Conservation (phyloP, 176 grass and related monocot genomes). For the Eleusine indica region DNA sequence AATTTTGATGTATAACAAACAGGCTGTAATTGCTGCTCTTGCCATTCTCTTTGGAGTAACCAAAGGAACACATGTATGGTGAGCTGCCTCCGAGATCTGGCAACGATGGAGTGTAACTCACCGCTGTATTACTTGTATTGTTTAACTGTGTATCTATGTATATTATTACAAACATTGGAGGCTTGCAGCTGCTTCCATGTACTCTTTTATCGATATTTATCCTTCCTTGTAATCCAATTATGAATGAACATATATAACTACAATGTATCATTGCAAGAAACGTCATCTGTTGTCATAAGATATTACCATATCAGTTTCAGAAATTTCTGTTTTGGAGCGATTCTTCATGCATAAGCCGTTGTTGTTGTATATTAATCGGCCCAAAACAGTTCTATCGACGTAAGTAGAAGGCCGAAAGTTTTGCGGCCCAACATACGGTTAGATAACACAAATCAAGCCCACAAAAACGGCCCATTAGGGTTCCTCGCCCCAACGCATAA, state of each 20-base stretch:
- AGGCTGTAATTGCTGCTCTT: constrained; percentile 72
- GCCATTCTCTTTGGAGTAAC: constrained; percentile 62
- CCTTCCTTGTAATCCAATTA: not conserved
- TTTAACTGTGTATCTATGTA: constrained; percentile 28
- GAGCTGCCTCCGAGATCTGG: constrained; percentile 32
- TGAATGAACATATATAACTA: not conserved
- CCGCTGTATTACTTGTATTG: constrained; percentile 7
- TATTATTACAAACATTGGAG: not conserved
- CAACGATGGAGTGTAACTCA: not conserved
- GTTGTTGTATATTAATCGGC: not conserved
- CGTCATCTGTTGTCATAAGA: not conserved
- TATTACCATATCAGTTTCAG: not conserved
- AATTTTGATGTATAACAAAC: constrained; percentile 33
- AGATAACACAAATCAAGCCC: not conserved
- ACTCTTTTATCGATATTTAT: constrained; percentile 17
- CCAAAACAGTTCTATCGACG: not conserved
- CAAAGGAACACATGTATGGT: constrained; percentile 51
- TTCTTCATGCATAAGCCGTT: not conserved
- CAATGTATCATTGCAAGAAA: not conserved
- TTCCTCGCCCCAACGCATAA: constrained; percentile 26
- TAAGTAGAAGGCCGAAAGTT: not conserved
- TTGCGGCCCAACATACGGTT: not conserved
- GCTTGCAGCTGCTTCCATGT: not conserved
- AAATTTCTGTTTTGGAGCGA: not conserved
- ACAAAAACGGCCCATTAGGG: constrained; percentile 34